Conservation (phyloP, 2,329 filamentous ascomycete species). For the Beauveria brongniartii region DNA sequence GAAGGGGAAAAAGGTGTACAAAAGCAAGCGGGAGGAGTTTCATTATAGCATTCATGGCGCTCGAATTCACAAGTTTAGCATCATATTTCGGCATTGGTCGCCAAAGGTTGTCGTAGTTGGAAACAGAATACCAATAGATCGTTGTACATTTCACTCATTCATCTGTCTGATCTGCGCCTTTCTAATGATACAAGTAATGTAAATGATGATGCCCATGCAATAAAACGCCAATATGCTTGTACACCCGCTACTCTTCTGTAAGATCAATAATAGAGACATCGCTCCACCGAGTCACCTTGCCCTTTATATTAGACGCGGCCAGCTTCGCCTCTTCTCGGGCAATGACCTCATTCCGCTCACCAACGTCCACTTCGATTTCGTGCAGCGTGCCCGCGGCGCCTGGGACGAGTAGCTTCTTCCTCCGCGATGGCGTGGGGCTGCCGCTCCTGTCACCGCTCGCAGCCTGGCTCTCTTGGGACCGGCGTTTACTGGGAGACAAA, state of each 20-base stretch:
- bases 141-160: neutral
- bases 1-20: neutral
- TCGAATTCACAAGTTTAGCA: neutral
- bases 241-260: constrained; percentile 17
- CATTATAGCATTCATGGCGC: constrained; percentile 6
- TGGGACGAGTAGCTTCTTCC: constrained; percentile 8
- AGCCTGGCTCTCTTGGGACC: constrained; percentile 4
- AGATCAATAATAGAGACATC: constrained; percentile 28
- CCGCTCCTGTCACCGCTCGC: neutral
- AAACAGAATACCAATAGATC: neutral
- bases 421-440: constrained; percentile 1
- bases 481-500: constrained; percentile 2
- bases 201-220: neutral
- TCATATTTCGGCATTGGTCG: neutral
- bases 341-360: neutral
- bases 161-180: neutral
- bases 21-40: neutral
- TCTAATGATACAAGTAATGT: neutral
- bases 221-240: neutral
- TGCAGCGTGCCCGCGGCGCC: neutral
- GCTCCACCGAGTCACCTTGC: constrained; percentile 20
- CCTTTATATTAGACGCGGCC: neutral
- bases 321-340: neutral
- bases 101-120: neutral
- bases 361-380: constrained; percentile 7